Evolutionary conservation across 164 flowering plant genomes (phyloP), one percentile per base, ranked within the genome.

Genomic region (Pachysandra terminalis): DNA sequence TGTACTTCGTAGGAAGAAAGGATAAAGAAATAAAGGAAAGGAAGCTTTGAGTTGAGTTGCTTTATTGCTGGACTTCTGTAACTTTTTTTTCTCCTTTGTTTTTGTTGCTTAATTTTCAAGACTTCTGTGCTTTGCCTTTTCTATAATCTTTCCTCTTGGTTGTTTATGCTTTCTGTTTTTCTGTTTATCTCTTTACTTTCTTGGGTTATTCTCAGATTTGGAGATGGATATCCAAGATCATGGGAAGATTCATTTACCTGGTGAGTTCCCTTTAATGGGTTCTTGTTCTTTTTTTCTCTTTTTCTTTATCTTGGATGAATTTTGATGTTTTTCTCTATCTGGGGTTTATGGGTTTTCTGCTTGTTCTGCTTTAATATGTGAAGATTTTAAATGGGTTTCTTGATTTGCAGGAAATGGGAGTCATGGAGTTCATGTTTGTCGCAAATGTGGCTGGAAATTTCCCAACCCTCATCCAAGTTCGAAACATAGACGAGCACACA

Each of bases 391-490:
- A 12, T 23, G 37, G 16, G 63, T 66, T 69, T 54, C 27, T 61
- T 63, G 12, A 23, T 65, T 73, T 69, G 69, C 72, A 86, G 87
- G 77, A 28, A 68, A 80, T 61, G 88, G 81, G 62, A 67, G 69
- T 59, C 90, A 85, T 70, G 87, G 84, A 56, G 83, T 69, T 61
- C 83, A 88, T 67, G 56, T 80, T 19, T 93, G 98, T 71, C 69
- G 63, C 63, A 86, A 80, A 80, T 93, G 98, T 74, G 95, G 96
- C 1, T 90, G 95, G 93, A 74, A 83, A 0, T 93, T 76, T 71
- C 91, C 96, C 5, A 90, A 93, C 49, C 79, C 90, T 5, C 95
- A 90, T 57, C 96, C 98, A 0, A 93, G 95, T 61, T 84, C 96
- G 1, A 93, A 72, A 68, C 89, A 83, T 45, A 83, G 95, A 63